These are phyloP conservation scores for Bruguiera parviflora DNA, from an alignment of 345 rosid genomes.

Conservation along the genomic window DNA sequence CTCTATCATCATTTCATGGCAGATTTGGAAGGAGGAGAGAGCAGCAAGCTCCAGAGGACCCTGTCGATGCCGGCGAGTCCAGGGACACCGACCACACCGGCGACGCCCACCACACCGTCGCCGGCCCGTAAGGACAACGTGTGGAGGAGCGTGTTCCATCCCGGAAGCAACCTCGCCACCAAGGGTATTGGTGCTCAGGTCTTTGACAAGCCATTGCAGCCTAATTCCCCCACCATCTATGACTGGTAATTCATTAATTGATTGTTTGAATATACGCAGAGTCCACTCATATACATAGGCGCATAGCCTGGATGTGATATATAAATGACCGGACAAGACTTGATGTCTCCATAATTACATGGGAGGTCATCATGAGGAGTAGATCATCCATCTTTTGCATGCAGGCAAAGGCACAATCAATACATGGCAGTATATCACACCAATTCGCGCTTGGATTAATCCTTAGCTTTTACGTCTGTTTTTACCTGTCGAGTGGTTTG, in stretches of 20 bases:
- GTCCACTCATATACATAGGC: too few species aligned
- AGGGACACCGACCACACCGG: conserved; percentile 58
- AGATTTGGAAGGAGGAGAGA: conserved; percentile 41
- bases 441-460: not conserved
- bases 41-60: conserved; percentile 52
- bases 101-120: conserved; percentile 61
- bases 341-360: too few species aligned
- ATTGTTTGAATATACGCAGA: not conserved
- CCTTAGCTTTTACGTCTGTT: conserved; percentile 4
- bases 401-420: conserved; percentile 4
- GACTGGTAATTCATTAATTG: conserved; percentile 57
- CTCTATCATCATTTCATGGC: not conserved
- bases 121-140: conserved; percentile 76
- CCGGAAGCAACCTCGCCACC: conserved; percentile 92
- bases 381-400: not conserved
- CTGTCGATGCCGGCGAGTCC: conserved; percentile 62
- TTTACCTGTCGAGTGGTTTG: too few species aligned
- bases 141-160: conserved; percentile 96
- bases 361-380: conserved; percentile 22
- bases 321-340: too few species aligned
- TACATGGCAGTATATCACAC: conserved; percentile 3
- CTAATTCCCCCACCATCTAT: conserved; percentile 88
- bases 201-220: conserved; percentile 68
- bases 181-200: conserved; percentile 53
- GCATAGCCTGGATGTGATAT: too few species aligned